Evolutionary conservation across 225 moss, liverwort and hornwort species (phyloP).

Genomic region (Sphagnum tenellum): DNA sequence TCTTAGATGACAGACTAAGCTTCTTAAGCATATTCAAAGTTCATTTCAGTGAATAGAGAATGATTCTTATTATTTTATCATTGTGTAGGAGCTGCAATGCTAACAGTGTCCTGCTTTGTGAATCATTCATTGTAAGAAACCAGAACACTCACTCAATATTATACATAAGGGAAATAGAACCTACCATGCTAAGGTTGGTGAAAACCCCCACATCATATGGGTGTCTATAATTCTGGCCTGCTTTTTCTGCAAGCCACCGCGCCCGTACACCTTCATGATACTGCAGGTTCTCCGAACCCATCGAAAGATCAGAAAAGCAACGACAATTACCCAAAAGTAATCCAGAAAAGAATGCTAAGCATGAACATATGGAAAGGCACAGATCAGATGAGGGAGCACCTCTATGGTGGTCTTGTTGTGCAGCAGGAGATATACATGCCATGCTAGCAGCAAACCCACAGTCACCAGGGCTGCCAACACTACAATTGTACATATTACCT

Average conservation of each 20-base stretch:
- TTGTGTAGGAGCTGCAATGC: too few species aligned
- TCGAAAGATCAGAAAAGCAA: not conserved
- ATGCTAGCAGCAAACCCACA: conserved; percentile 75
- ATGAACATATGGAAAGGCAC: not conserved
- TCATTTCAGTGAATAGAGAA: too few species aligned
- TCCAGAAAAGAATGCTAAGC: not conserved
- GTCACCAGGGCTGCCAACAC: conserved; percentile 75
- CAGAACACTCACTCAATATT: too few species aligned
- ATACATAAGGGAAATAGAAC: conserved; percentile 2
- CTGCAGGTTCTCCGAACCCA: conserved; percentile 22
- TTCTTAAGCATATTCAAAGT: too few species aligned
- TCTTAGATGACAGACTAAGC: too few species aligned
- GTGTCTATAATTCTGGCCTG: conserved; percentile 83
- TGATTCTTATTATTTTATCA: too few species aligned
- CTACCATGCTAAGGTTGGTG: conserved; percentile 65
- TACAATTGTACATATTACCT: conserved; percentile 76
- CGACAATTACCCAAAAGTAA: not conserved
- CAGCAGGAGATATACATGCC: conserved; percentile 80
- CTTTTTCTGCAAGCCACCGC: conserved; percentile 93
- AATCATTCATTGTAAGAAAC: too few species aligned
- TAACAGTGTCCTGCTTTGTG: too few species aligned
- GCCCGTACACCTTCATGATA: conserved; percentile 98
- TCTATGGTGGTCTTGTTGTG: conserved; percentile 98
- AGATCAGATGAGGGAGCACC: conserved; percentile 24
- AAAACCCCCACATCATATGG: conserved; percentile 79